A percentile compares a stretch with the other conserved stretches of the same genome.
Conservation (phyloP, 1,284 basidiomycete species). For the Apiotrichum montevideense region DNA sequence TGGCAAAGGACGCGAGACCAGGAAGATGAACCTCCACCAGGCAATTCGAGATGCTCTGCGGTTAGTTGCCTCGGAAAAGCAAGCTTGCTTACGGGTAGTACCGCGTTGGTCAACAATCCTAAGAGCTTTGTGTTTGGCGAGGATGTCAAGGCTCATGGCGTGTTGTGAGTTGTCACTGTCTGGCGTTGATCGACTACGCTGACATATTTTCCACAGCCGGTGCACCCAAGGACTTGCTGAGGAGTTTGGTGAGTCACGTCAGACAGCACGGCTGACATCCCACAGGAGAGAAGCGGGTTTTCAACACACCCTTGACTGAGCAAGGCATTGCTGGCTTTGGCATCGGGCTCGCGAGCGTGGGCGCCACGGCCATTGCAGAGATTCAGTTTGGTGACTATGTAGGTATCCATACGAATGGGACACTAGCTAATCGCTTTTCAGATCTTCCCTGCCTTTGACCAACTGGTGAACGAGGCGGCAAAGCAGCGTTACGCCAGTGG, state of each 20-base stretch:
- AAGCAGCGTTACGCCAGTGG: conserved; percentile 87
- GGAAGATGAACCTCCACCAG: conserved; percentile 87
- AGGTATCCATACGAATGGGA: conserved; percentile 2
- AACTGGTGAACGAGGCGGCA: conserved; percentile 89
- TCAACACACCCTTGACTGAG: conserved; percentile 88
- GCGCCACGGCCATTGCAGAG: conserved; percentile 89
- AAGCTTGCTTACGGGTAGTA: conserved; percentile 49
- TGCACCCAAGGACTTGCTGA: conserved; percentile 73
- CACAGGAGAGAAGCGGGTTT: conserved; percentile 67
- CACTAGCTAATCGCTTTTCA: conserved; percentile 32
- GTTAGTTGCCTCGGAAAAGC: conserved; percentile 43
- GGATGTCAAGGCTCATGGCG: conserved; percentile 88
- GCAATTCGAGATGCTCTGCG: conserved; percentile 82
- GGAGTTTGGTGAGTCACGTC: conserved; percentile 63
- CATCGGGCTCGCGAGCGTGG: conserved; percentile 85
- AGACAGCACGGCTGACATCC: no score
- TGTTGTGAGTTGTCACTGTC: conserved; percentile 67
- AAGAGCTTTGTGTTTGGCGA: conserved; percentile 86
- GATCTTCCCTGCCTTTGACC: conserved; percentile 86
- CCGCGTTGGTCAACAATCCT: conserved; percentile 75
- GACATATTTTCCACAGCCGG: conserved; percentile 1
- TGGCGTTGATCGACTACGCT: neutral
- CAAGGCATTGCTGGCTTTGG: conserved; percentile 94
- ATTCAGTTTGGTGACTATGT: conserved; percentile 58
- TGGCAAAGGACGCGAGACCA: conserved; percentile 70